A percentile compares a stretch with the other conserved stretches of the same genome.
Conservation (phyloP, 108 stramenopile species). For the Nannochloropsis salina region DNA sequence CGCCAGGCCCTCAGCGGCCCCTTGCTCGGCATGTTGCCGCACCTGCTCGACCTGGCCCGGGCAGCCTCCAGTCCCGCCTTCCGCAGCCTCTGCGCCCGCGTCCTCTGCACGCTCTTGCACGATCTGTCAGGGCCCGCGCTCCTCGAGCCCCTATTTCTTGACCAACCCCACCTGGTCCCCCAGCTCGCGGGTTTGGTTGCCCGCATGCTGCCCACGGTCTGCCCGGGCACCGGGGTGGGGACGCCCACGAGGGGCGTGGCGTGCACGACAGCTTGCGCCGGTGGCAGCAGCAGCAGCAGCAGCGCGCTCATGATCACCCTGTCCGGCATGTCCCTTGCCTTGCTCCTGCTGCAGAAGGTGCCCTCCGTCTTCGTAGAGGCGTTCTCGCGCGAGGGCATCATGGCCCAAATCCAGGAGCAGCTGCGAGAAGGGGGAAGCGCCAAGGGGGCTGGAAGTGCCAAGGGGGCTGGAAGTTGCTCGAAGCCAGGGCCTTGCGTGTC, state of each 20-base stretch:
- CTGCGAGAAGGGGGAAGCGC: neutral
- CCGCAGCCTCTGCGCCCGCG: neutral
- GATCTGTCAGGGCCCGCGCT: neutral
- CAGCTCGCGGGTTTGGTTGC: constrained; percentile 16
- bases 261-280: neutral
- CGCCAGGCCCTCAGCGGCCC: neutral
- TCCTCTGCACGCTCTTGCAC: neutral
- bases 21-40: neutral
- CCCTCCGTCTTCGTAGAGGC: neutral
- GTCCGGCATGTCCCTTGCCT: neutral
- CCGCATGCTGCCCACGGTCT: neutral
- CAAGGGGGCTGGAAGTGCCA: neutral
- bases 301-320: neutral
- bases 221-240: neutral
- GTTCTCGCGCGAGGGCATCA: neutral
- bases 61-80: neutral
- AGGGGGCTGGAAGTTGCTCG: neutral
- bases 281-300: neutral
- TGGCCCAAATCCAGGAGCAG: neutral
- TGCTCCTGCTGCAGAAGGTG: neutral
- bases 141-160: neutral
- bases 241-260: neutral
- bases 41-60: neutral
- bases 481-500: neutral
- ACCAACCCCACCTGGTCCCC: neutral